Evolutionary conservation across 2,329 filamentous ascomycete species (phyloP), one percentile per base, ranked within the genome.

Genomic region (Aspergillus clavatus): DNA sequence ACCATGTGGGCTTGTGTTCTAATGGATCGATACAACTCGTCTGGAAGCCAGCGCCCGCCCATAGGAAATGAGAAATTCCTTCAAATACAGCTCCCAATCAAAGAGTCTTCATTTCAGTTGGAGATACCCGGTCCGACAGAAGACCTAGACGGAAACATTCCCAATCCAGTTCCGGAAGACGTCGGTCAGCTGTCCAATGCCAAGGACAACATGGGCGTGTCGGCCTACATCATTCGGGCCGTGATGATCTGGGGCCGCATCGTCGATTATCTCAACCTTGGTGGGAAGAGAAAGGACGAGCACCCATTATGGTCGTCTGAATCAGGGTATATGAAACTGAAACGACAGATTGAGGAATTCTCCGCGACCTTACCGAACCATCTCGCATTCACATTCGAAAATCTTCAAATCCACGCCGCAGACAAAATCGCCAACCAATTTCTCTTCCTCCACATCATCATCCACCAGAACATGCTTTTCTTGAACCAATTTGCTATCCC

Each of bases 1-100:
- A 93, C 89, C 2, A 97, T 98, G 91, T 98, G 93, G 93, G 87
- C 90, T 10, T 97, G 91, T 63, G 95, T 95, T 60, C 69, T 96
- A 45, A 96, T 97, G 90, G 93, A 98, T 64, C 83, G 91, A 0
- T 96, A 96, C 73, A 96, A 94, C 68, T 96, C 91, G 0, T 96
- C 90, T 1, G 91, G 93, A 2, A 94, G 89, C 2, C 90, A 96
- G 59, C 80, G 91, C 28, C 93, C 93, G 16, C 87, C 89, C 42
- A 95, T 96, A 56, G 85, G 95, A 43, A 85, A 87, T 54, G 89
- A 96, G 65, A 87, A 93, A 54, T 88, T 87, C 44, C 79, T 97
- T 50, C 84, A 89, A 55, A 88, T 96, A 12, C 91, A 93, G 52
- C 72, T 98, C 19, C 93, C 93, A 0, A 87, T 96, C 57, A 90